Conservation (phyloP, 192 early-diverging fungal species). For the Backusella psychrophila region DNA sequence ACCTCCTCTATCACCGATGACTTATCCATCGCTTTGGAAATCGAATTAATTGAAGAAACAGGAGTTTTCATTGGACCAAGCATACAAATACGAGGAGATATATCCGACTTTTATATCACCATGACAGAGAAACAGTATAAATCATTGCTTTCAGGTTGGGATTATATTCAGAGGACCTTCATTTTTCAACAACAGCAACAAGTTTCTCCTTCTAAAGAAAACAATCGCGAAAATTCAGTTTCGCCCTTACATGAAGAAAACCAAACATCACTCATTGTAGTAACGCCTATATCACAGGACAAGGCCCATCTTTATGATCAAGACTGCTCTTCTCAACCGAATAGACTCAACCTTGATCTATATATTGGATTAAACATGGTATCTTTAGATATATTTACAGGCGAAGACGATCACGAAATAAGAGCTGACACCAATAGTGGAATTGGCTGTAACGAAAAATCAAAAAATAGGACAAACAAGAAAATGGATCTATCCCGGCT, state of each 20-base stretch:
- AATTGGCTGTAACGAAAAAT: not conserved
- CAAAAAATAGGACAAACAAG: not conserved
- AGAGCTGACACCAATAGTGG: not conserved
- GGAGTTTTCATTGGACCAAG: constrained; percentile 2
- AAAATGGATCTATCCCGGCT: constrained; percentile 20
- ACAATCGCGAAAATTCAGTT: not conserved
- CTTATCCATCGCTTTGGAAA: constrained; percentile 57
- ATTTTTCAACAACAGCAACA: not conserved
- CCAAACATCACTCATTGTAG: not conserved
- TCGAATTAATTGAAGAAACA: constrained; percentile 42
- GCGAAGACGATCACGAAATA: constrained; percentile 20
- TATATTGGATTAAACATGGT: constrained; percentile 58
- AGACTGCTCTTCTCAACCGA: not conserved
- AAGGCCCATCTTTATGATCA: not conserved
- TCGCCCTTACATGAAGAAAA: not conserved
- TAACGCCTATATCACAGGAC: not conserved
- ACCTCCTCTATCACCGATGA: constrained; percentile 64
- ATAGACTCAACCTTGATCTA: constrained; percentile 39
- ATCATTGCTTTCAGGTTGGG: constrained; percentile 2
- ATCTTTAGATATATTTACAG: constrained; percentile 61
- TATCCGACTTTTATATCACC: constrained; percentile 14
- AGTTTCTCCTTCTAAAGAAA: not conserved
- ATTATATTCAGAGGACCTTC: constrained; percentile 11
- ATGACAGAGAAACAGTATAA: constrained; percentile 21
- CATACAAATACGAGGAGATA: constrained; percentile 3